phyloP scores from a whole-genome alignment of 2,329 filamentous ascomycete species.

The Xylariaceae sp. region DNA sequence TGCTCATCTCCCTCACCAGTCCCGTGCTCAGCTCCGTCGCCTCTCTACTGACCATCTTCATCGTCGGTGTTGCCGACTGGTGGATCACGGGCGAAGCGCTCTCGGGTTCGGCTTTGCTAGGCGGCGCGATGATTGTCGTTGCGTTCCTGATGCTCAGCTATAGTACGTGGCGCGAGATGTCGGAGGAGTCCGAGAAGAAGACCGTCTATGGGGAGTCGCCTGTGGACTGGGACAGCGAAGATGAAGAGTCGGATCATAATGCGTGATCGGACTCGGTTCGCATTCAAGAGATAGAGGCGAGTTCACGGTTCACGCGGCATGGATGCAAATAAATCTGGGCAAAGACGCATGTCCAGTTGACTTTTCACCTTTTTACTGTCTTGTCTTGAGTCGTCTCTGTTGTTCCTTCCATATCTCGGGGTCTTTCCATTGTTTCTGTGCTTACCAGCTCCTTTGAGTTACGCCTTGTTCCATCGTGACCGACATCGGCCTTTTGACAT shows the following conservation, averaged over 20 bases:
- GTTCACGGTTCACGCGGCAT: not conserved
- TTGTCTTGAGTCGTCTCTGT: not conserved
- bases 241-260: slow-evolving; percentile 2
- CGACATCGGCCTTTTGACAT: not conserved
- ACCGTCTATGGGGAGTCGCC: slow-evolving; percentile 7
- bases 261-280: not conserved
- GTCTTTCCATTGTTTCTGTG: not conserved
- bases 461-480: not conserved
- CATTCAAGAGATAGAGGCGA: no score
- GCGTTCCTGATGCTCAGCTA: slow-evolving; percentile 85
- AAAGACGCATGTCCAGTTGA: no score
- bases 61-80: slow-evolving; percentile 91
- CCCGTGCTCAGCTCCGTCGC: slow-evolving; percentile 91
- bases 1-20: slow-evolving; percentile 86
- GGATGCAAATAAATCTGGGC: not conserved
- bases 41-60: slow-evolving; percentile 90
- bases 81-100: slow-evolving; percentile 72
- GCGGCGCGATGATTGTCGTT: slow-evolving; percentile 80
- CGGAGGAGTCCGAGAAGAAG: slow-evolving; percentile 43
- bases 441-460: not conserved
- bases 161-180: slow-evolving; percentile 91
- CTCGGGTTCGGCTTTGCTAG: slow-evolving; percentile 67
- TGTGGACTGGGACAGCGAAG: slow-evolving; percentile 16
- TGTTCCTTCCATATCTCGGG: no score
- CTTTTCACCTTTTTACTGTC: no score